phyloP scores from a whole-genome alignment of 1,284 basidiomycete species.

The Moesziomyces sp. region DNA sequence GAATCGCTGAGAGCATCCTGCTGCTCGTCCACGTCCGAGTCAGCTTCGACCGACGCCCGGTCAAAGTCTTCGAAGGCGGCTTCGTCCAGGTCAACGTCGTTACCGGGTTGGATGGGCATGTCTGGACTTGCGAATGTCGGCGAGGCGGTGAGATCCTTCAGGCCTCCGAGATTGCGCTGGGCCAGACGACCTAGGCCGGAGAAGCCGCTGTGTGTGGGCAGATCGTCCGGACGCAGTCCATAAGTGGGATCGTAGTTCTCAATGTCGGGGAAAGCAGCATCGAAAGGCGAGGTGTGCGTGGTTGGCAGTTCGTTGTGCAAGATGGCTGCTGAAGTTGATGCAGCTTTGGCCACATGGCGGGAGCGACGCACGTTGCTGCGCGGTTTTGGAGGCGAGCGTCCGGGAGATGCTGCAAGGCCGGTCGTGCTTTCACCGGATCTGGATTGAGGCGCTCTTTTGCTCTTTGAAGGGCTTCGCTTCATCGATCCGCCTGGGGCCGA shows the following conservation, averaged over 20 bases:
- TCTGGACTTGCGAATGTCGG: conserved; percentile 3
- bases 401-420: conserved; percentile 14
- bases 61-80: conserved; percentile 33
- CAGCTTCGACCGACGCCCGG: conserved; percentile 21
- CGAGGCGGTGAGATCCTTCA: conserved; percentile 38
- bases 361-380: conserved; percentile 14
- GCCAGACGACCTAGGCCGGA: conserved; percentile 73
- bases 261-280: conserved; percentile 69
- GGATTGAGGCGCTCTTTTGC: conserved; percentile 8
- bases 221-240: conserved; percentile 76
- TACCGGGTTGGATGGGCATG: not conserved
- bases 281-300: conserved; percentile 35
- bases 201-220: conserved; percentile 76
- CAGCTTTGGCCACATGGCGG: conserved; percentile 32
- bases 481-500: conserved; percentile 32
- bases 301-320: conserved; percentile 24
- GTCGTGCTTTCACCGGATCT: conserved; percentile 13
- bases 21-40: conserved; percentile 27
- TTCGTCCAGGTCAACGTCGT: conserved; percentile 29
- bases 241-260: conserved; percentile 96
- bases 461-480: conserved; percentile 15
- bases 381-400: conserved; percentile 29
- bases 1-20: conserved; percentile 10
- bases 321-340: conserved; percentile 33
- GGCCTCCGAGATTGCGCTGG: conserved; percentile 38